A percentile compares a stretch with the other conserved stretches of the same genome.
Evolutionary conservation across 169 alveolate genomes (phyloP).

Genomic region (Cystoisospora suis): DNA sequence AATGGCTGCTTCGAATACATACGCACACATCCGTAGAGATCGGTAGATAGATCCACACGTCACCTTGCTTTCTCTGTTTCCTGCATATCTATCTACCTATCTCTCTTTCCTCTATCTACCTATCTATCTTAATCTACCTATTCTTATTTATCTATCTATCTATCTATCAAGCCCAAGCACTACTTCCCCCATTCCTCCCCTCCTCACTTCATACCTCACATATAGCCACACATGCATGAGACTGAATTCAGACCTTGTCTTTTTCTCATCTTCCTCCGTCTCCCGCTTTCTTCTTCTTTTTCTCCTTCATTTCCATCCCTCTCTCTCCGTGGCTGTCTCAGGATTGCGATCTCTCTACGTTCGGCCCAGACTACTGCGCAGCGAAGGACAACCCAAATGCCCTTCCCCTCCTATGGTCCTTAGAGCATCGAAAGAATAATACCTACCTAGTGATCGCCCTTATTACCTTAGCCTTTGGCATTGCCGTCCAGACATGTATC

Average conservation of each 20-base stretch:
- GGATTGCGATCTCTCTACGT: constrained; percentile 74
- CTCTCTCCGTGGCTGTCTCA: not conserved
- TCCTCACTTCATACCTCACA: too few relatives aligned
- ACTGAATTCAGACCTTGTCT: not conserved
- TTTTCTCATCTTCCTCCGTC: not conserved
- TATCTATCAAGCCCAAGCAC: too few relatives aligned
- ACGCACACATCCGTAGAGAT: too few relatives aligned
- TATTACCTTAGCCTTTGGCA: constrained; percentile 71
- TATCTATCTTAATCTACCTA: too few relatives aligned
- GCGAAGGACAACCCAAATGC: constrained; percentile 68
- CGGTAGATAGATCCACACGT: too few relatives aligned
- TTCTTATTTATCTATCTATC: too few relatives aligned
- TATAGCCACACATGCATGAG: too few relatives aligned
- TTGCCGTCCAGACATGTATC: constrained; percentile 66
- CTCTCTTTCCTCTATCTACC: too few relatives aligned
- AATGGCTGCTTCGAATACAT: too few relatives aligned
- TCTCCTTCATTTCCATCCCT: not conserved
- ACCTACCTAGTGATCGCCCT: constrained; percentile 70
- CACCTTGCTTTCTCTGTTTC: too few relatives aligned
- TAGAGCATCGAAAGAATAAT: constrained; percentile 69
- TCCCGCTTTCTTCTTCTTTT: not conserved
- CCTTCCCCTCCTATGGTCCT: constrained; percentile 65
- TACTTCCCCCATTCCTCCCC: too few relatives aligned
- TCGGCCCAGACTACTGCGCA: constrained; percentile 77
- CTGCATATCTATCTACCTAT: too few relatives aligned